Evolutionary conservation across 2,329 filamentous ascomycete genomes (phyloP).

Genomic region (Dothidotthia symphoricarpi): DNA sequence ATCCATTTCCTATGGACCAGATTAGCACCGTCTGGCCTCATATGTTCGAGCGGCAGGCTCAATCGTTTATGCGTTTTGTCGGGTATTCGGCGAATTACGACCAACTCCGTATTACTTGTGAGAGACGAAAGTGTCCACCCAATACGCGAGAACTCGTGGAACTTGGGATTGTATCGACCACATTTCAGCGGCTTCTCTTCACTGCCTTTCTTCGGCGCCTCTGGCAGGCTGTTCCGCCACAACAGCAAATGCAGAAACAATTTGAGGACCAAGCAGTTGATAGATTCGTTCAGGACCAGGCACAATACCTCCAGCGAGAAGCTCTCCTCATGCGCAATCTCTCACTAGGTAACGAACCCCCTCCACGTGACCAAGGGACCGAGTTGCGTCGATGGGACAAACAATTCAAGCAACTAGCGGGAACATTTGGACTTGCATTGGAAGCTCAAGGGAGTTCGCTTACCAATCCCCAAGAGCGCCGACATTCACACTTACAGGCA

Average conservation of each 20-base stretch:
- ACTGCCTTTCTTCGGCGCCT: conserved; percentile 49
- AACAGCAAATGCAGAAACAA: neutral
- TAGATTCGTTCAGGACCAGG: conserved; percentile 12
- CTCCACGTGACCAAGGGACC: neutral
- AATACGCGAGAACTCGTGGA: conserved; percentile 56
- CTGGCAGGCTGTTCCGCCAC: conserved; percentile 22
- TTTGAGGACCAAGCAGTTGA: conserved; percentile 10
- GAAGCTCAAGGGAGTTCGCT: neutral
- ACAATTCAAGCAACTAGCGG: conserved; percentile 5
- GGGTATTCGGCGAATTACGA: conserved; percentile 33
- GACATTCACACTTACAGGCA: conserved; percentile 1
- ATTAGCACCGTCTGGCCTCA: conserved; percentile 25
- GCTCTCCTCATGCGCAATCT: neutral
- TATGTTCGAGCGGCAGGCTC: conserved; percentile 35
- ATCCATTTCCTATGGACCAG: conserved; percentile 43
- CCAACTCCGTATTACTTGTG: conserved; percentile 17
- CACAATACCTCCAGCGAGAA: conserved; percentile 1
- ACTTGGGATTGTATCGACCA: conserved; percentile 52
- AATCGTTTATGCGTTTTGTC: conserved; percentile 42
- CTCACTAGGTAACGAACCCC: too few relatives aligned
- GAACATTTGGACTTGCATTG: conserved; percentile 1
- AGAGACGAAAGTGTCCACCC: conserved; percentile 49
- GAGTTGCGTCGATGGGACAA: conserved; percentile 8
- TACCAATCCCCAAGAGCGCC: neutral
- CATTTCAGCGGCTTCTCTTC: conserved; percentile 57